Evolutionary conservation across 768 basidiomycete species (phyloP).

Genomic region (Coprinopsis cinerea): DNA sequence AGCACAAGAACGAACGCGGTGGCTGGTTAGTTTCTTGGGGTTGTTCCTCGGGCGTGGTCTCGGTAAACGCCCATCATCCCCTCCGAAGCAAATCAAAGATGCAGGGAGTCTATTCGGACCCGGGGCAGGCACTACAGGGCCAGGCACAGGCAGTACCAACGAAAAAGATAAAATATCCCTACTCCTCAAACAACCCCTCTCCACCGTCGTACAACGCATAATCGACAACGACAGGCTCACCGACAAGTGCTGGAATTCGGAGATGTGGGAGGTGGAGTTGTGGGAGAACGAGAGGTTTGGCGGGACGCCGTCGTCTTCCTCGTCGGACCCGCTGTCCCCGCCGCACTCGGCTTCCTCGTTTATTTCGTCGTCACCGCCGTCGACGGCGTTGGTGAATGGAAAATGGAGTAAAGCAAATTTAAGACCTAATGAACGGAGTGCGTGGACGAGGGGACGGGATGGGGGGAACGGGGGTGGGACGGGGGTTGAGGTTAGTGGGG

Average conservation of each 20-base stretch:
- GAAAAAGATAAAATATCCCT: slow-evolving; percentile 4
- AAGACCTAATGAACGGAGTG: slow-evolving; percentile 40
- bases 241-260: slow-evolving; percentile 58
- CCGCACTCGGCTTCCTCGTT: neutral
- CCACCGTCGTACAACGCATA: slow-evolving; percentile 30
- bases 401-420: slow-evolving; percentile 42
- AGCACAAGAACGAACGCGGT: too few species aligned
- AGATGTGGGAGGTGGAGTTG: slow-evolving; percentile 64
- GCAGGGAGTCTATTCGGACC: too few species aligned
- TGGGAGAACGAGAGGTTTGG: slow-evolving; percentile 77
- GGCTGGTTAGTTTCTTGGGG: too few species aligned
- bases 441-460: slow-evolving; percentile 70
- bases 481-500: slow-evolving; percentile 37
- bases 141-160: slow-evolving; percentile 1
- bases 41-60: too few species aligned
- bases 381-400: neutral
- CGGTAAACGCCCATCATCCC: too few species aligned
- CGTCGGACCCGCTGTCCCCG: slow-evolving; percentile 5
- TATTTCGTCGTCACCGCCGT: neutral
- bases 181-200: slow-evolving; percentile 11
- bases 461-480: slow-evolving; percentile 58
- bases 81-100: too few species aligned
- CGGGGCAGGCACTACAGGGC: neutral
- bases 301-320: slow-evolving; percentile 11
- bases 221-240: slow-evolving; percentile 62